Conservation (phyloP, 495 filamentous ascomycete genomes). For the Tuber umbilicatum region DNA sequence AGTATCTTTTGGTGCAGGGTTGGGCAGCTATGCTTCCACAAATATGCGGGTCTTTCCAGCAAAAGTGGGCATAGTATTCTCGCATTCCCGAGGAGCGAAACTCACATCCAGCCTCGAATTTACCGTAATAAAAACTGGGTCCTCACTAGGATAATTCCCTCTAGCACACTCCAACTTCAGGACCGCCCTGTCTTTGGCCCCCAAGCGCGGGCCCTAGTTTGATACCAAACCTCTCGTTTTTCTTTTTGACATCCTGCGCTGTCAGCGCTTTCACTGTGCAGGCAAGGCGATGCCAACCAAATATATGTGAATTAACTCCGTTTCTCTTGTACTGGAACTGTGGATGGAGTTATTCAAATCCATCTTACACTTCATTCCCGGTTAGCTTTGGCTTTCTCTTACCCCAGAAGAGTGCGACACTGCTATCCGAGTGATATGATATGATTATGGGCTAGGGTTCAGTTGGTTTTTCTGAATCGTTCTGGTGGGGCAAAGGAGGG, state of each 20-base stretch:
- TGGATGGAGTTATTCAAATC: not conserved
- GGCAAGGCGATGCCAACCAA: not conserved
- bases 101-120: not conserved
- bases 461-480: not conserved
- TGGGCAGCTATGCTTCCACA: not conserved
- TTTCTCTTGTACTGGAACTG: not conserved
- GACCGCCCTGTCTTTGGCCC: not conserved
- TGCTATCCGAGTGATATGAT: not conserved
- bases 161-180: not conserved
- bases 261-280: not conserved
- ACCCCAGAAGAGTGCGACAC: too few species aligned
- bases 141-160: not conserved
- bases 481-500: not conserved
- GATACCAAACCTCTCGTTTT: not conserved
- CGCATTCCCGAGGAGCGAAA: not conserved
- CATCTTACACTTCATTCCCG: not conserved
- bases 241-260: not conserved
- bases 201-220: not conserved
- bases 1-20: not conserved
- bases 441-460: constrained; percentile 1
- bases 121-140: not conserved
- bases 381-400: not conserved
- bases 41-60: not conserved
- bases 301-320: not conserved
- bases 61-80: not conserved